Conservation (phyloP, 148 eudicot species). For the Arbutus unedo region DNA sequence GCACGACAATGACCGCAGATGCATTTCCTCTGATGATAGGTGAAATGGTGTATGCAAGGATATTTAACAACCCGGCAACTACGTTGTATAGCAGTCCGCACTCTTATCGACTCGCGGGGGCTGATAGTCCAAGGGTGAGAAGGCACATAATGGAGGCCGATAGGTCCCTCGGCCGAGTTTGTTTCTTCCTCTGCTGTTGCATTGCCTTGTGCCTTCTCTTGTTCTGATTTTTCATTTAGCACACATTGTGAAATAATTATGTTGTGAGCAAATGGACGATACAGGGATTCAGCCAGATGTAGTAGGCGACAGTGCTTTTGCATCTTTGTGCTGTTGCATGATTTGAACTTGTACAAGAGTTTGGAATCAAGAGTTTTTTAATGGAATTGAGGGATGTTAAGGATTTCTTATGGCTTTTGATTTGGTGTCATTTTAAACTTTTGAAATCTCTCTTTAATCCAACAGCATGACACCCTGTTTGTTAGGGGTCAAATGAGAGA, state of each 20-base stretch:
- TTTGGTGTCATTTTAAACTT: background rate
- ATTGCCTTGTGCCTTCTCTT: constrained; percentile 46
- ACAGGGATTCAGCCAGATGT: background rate
- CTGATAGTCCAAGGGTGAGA: constrained; percentile 37
- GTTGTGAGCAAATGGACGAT: background rate
- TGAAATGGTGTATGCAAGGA: constrained; percentile 49
- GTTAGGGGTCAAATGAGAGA: too few relatives aligned
- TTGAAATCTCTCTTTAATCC: background rate
- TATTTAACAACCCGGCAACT: constrained; percentile 47
- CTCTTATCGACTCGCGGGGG: constrained; percentile 31
- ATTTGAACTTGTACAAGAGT: background rate
- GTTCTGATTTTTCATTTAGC: constrained; percentile 31
- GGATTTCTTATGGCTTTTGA: background rate
- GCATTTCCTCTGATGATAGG: constrained; percentile 42
- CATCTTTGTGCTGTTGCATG: constrained; percentile 16
- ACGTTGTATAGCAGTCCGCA: constrained; percentile 35
- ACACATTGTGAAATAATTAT: background rate
- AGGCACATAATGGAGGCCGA: constrained; percentile 52
- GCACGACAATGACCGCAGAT: constrained; percentile 27
- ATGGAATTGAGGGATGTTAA: background rate
- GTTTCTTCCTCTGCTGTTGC: constrained; percentile 58
- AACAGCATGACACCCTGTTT: too few relatives aligned
- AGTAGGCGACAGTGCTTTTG: constrained; percentile 4
- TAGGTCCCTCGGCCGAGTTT: constrained; percentile 49
- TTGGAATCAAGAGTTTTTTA: background rate